phyloP scores from a whole-genome alignment of 257 asterid genomes.

The Gentiana macrophylla region DNA sequence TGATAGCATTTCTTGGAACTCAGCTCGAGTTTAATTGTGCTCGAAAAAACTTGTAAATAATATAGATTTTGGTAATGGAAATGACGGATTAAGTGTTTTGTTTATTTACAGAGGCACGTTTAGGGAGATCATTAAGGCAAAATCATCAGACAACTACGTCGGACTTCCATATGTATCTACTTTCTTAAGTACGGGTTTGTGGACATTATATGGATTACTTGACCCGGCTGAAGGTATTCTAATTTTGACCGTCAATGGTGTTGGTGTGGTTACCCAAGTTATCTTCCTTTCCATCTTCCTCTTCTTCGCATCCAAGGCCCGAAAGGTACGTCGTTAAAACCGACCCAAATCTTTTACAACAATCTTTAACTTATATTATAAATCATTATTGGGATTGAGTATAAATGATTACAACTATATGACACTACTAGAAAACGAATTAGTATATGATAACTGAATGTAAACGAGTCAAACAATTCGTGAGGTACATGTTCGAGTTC shows the following conservation, averaged over 20 bases:
- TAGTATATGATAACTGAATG: too few species aligned
- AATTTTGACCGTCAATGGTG: constrained; percentile 28
- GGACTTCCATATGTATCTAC: constrained; percentile 17
- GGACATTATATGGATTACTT: constrained; percentile 33
- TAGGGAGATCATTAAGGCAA: constrained; percentile 12
- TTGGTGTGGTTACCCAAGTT: constrained; percentile 23
- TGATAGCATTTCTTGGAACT: too few species aligned
- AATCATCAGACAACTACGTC: constrained; percentile 14
- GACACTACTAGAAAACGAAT: too few species aligned
- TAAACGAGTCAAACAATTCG: too few species aligned
- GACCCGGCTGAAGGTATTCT: constrained; percentile 35
- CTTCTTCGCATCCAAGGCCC: constrained; percentile 28
- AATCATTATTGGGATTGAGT: too few species aligned
- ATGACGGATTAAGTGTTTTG: not conserved
- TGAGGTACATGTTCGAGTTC: too few species aligned
- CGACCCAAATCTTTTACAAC: not conserved
- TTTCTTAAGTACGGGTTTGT: constrained; percentile 14
- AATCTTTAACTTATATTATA: not conserved
- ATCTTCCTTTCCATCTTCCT: constrained; percentile 24
- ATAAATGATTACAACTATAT: too few species aligned
- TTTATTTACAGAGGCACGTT: constrained; percentile 8
- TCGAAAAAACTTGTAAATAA: too few species aligned
- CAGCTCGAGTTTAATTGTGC: too few species aligned
- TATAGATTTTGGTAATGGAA: too few species aligned
- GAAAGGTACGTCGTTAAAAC: constrained; percentile 17